These are phyloP conservation scores for Solanum peruvianum DNA, from an alignment of 257 asterid genomes.

Conservation along the genomic window DNA sequence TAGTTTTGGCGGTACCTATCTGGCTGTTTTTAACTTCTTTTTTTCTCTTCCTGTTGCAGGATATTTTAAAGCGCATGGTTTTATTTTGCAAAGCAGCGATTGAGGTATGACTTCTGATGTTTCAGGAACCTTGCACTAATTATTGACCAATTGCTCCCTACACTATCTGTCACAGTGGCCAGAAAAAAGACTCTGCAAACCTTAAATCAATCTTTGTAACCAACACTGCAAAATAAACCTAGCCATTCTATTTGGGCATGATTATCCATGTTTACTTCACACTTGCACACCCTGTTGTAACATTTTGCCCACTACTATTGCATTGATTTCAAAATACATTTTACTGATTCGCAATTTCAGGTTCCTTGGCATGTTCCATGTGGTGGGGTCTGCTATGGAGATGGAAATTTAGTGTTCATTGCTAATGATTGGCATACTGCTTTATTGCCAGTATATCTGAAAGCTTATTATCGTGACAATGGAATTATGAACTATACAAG, in stretches of 20 bases:
- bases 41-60: conserved; percentile 43
- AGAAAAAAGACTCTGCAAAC: background rate
- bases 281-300: background rate
- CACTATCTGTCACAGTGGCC: background rate
- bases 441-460: conserved; percentile 81
- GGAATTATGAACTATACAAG: conserved; percentile 81
- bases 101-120: conserved; percentile 45
- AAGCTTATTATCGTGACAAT: conserved; percentile 87
- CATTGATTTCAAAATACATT: background rate
- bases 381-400: conserved; percentile 97
- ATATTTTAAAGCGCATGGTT: conserved; percentile 83
- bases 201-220: background rate
- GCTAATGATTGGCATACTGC: conserved; percentile 99
- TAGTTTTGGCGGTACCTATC: background rate
- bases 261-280: background rate
- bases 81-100: conserved; percentile 93
- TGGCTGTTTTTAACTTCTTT: background rate
- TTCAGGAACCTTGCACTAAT: background rate
- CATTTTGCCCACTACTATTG: background rate
- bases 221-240: background rate
- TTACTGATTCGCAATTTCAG: conserved; percentile 15
- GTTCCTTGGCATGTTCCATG: conserved; percentile 98
- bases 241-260: background rate
- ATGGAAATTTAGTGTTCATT: conserved; percentile 84
- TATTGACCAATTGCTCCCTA: background rate